Evolutionary conservation across 2,329 filamentous ascomycete species (phyloP).

Genomic region (Aspergillus tanneri): DNA sequence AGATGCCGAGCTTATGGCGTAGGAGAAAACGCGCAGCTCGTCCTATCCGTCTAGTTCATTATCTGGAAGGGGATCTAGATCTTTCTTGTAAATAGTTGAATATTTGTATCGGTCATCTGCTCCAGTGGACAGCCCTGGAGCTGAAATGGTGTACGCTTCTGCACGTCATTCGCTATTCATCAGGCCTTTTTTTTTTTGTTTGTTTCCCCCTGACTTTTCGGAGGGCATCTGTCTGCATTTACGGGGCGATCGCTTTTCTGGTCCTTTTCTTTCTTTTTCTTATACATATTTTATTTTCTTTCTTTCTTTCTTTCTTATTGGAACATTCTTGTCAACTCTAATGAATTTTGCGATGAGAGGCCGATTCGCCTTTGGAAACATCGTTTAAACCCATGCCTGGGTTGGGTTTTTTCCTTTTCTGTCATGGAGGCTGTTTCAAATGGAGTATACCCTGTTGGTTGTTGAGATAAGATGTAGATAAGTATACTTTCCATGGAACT

Average conservation of each 20-base stretch:
- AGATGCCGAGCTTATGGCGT: conserved; percentile 68
- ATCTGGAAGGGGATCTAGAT: conserved; percentile 17
- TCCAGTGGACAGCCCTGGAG: conserved; percentile 13
- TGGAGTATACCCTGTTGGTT: conserved; percentile 35
- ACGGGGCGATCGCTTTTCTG: conserved; percentile 23
- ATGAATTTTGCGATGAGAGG: conserved; percentile 16
- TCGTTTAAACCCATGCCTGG: conserved; percentile 9
- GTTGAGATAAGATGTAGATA: conserved; percentile 10
- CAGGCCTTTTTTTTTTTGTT: conserved; percentile 13
- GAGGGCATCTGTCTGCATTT: conserved; percentile 30
- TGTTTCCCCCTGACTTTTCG: conserved; percentile 9
- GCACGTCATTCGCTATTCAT: conserved; percentile 28
- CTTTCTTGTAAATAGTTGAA: conserved; percentile 32
- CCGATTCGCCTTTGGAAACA: conserved; percentile 7
- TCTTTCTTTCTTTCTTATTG: conserved; percentile 12
- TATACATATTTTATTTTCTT: conserved; percentile 20
- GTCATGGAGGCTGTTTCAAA: conserved; percentile 33
- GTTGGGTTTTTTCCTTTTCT: conserved; percentile 21
- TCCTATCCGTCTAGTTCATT: conserved; percentile 64
- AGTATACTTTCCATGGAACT: not conserved
- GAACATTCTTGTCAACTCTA: conserved; percentile 13
- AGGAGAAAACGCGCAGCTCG: conserved; percentile 57
- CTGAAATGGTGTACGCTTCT: conserved; percentile 23
- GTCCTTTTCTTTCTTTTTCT: conserved; percentile 16
- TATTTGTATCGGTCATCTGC: conserved; percentile 17